Base-by-base conservation (phyloP, 1,284 basidiomycete genomes). In the Moesziomyces sp. region DNA sequence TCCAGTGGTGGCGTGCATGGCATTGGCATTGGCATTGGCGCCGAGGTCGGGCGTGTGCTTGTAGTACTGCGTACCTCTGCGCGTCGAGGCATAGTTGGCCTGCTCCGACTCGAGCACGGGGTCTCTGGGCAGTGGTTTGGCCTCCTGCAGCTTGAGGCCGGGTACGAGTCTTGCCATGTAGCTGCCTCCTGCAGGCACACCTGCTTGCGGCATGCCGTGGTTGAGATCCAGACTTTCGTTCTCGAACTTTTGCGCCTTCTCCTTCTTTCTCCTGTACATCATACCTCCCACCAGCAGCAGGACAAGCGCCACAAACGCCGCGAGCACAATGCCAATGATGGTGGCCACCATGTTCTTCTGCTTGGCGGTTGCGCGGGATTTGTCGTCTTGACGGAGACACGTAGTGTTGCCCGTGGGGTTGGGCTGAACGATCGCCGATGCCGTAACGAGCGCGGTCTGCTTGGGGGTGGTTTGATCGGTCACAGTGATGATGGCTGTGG, bases 131-230 rank as follows among this genome's bases (percentile, higher is more conserved):
- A 68, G 34, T 1, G 70, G 70, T 46, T 43, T 40, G 2, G 70
- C 60, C 6, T 59, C 64, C 19, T 64, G 44, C 44, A 69, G 14
- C 16, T 65, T 58, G 34, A 74, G 35, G 7, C 71, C 71, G 21
- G 71, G 71, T 6, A 74, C 71, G 14, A 74, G 46, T 2, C 49
- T 52, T 3, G 61, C 51, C 71, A 74, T 74, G 46, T 74, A 74
- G 19, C 49, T 51, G 5, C 61, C 61, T 3, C 71, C 71, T 0
- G 70, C 60, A 0, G 60, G 59, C 0, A 58, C 23, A 3, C 35
- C 40, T 2, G 26, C 42, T 0, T 14, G 21, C 5, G 45, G 26
- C 34, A 50, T 56, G 9, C 30, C 28, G 18, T 73, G 65, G n/a
- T 24, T 57, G 24, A 56, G 42, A 28, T 64, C 61, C 21, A 64